Evolutionary conservation across 2,329 filamentous ascomycete genomes (phyloP).

Genomic region (Metarhizium album): DNA sequence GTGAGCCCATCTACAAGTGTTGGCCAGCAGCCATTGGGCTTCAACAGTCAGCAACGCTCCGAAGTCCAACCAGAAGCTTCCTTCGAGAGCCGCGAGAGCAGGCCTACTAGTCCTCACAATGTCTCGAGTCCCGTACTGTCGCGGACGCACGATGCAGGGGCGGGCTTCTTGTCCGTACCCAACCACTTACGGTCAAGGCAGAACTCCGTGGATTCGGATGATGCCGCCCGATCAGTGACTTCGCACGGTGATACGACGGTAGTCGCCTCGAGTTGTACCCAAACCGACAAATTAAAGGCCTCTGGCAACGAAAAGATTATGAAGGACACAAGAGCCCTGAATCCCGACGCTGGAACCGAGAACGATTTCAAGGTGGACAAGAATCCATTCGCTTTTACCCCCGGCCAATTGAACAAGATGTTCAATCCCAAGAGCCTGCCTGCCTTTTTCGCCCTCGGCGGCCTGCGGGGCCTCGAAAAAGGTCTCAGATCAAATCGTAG

Average conservation of each 20-base stretch:
- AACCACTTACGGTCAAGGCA: conserved; percentile 46
- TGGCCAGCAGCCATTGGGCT: conserved; percentile 19
- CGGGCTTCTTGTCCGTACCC: conserved; percentile 57
- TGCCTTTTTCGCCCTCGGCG: conserved; percentile 73
- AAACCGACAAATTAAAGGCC: conserved; percentile 28
- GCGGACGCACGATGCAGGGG: conserved; percentile 32
- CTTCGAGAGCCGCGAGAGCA: conserved; percentile 55
- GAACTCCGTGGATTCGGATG: conserved; percentile 59
- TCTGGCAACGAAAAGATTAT: conserved; percentile 45
- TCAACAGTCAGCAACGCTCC: conserved; percentile 15
- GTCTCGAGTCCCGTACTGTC: conserved; percentile 48
- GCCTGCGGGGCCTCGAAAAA: conserved; percentile 65
- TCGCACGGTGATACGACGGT: conserved; percentile 55
- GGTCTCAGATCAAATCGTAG: conserved; percentile 64
- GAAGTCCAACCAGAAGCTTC: conserved; percentile 46
- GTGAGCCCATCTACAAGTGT: conserved; percentile 28
- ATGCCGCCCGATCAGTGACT: conserved; percentile 46
- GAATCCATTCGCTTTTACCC: conserved; percentile 78
- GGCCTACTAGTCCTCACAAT: conserved; percentile 64
- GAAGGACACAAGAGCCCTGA: conserved; percentile 57
- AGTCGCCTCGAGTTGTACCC: conserved; percentile 32
- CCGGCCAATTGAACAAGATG: conserved; percentile 76
- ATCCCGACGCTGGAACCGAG: conserved; percentile 66
- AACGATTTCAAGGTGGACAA: conserved; percentile 63
- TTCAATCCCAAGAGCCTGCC: conserved; percentile 80